Evolutionary conservation across 2,329 filamentous ascomycete genomes (phyloP).

Genomic region (Lachnellula cervina): DNA sequence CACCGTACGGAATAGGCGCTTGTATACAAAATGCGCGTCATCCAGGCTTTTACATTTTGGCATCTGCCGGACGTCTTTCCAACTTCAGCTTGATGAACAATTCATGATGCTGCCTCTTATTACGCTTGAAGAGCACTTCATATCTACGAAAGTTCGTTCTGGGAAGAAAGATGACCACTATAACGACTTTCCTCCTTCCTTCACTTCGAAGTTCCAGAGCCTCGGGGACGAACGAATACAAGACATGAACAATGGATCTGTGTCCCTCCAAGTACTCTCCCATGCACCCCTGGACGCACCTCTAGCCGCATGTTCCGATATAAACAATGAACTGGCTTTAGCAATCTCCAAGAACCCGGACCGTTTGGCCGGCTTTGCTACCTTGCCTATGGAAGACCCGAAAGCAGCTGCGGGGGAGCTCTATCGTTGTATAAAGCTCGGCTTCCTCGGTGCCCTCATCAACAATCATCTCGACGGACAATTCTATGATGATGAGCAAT

Average conservation of each 20-base stretch:
- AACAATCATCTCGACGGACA: constrained; percentile 37
- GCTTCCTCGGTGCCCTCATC: constrained; percentile 45
- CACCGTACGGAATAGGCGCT: too few species aligned
- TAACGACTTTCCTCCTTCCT: background rate
- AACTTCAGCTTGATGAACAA: background rate
- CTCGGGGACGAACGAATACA: constrained; percentile 23
- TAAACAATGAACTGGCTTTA: constrained; percentile 33
- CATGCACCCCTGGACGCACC: constrained; percentile 25
- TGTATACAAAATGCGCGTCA: too few species aligned
- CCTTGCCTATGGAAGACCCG: constrained; percentile 38
- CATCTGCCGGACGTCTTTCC: too few species aligned
- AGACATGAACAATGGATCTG: constrained; percentile 23
- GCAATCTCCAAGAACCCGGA: constrained; percentile 31
- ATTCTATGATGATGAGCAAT: constrained; percentile 41
- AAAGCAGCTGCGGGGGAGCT: constrained; percentile 34
- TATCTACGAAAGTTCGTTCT: constrained; percentile 16
- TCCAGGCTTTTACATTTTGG: too few species aligned
- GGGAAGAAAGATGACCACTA: constrained; percentile 24
- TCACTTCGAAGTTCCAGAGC: constrained; percentile 14
- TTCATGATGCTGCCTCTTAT: constrained; percentile 29
- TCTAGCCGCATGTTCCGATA: constrained; percentile 11
- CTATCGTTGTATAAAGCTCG: constrained; percentile 38
- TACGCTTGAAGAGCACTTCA: constrained; percentile 39
- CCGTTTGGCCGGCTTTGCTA: constrained; percentile 40
- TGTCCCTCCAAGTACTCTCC: constrained; percentile 29